phyloP scores from a whole-genome alignment of 768 basidiomycete genomes.

The Podaxis carcinomalis region DNA sequence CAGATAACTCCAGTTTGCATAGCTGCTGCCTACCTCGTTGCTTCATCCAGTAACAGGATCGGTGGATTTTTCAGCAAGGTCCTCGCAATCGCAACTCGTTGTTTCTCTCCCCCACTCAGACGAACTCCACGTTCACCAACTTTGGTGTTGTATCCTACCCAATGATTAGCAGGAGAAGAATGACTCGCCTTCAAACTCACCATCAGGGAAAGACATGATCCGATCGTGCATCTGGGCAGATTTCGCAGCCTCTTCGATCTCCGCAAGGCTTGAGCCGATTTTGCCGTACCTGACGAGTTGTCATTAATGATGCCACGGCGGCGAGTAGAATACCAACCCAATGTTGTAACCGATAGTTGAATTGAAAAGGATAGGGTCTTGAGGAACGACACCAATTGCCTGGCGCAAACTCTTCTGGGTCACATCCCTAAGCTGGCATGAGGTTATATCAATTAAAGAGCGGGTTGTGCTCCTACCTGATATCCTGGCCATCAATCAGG shows the following conservation, averaged over 20 bases:
- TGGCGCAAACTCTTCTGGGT: constrained; percentile 77
- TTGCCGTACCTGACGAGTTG: constrained; percentile 62
- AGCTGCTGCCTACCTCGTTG: constrained; percentile 49
- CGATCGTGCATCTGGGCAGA: constrained; percentile 88
- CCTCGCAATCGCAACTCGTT: constrained; percentile 83
- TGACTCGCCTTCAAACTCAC: constrained; percentile 17
- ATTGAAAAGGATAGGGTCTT: constrained; percentile 76
- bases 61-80: constrained; percentile 85
- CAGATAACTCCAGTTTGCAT: background rate
- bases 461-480: constrained; percentile 34
- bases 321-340: constrained; percentile 37
- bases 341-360: constrained; percentile 70
- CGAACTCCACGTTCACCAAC: constrained; percentile 89
- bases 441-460: background rate
- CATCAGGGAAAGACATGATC: constrained; percentile 79
- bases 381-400: constrained; percentile 88
- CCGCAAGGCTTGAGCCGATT: constrained; percentile 62
- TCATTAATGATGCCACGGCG: background rate
- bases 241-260: constrained; percentile 74
- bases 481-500: constrained; percentile 81
- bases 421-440: constrained; percentile 50
- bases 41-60: constrained; percentile 75
- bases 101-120: constrained; percentile 86
- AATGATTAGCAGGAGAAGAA: constrained; percentile 2
- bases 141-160: constrained; percentile 68